Conservation (phyloP, 2,329 filamentous ascomycete genomes). For the Curvularia lunata region DNA sequence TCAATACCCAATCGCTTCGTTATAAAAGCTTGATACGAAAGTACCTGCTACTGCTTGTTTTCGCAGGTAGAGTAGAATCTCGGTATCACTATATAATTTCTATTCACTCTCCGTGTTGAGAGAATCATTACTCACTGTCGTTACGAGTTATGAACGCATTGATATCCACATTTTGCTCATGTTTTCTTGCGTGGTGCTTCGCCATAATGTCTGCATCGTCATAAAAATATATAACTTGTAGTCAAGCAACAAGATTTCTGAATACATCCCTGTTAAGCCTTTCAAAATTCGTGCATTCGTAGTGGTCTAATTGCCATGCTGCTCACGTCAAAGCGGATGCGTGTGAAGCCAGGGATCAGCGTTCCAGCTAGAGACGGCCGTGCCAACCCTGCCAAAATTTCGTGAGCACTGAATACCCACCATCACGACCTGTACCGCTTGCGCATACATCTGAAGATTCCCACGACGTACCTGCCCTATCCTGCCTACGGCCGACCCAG, state of each 20-base stretch:
- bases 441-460: conserved; percentile 2
- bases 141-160: conserved; percentile 25
- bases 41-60: conserved; percentile 6
- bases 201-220: background rate
- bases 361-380: conserved; percentile 20
- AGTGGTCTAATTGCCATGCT: background rate
- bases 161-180: conserved; percentile 20
- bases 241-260: background rate
- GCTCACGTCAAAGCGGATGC: too few relatives aligned
- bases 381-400: conserved; percentile 47
- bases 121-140: conserved; percentile 4
- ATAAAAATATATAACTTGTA: background rate
- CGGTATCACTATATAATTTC: background rate
- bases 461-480: background rate
- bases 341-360: background rate
- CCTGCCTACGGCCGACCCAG: background rate
- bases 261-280: background rate
- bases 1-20: background rate
- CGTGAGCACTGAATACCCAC: conserved; percentile 25
- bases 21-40: background rate
- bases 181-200: conserved; percentile 3
- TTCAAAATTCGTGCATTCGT: background rate
- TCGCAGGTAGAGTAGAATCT: background rate
- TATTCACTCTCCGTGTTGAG: background rate
- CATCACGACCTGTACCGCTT: conserved; percentile 9